These are phyloP conservation scores for Anthracocystis setariae DNA, from an alignment of 1,284 basidiomycete species.

Conservation along the genomic window DNA sequence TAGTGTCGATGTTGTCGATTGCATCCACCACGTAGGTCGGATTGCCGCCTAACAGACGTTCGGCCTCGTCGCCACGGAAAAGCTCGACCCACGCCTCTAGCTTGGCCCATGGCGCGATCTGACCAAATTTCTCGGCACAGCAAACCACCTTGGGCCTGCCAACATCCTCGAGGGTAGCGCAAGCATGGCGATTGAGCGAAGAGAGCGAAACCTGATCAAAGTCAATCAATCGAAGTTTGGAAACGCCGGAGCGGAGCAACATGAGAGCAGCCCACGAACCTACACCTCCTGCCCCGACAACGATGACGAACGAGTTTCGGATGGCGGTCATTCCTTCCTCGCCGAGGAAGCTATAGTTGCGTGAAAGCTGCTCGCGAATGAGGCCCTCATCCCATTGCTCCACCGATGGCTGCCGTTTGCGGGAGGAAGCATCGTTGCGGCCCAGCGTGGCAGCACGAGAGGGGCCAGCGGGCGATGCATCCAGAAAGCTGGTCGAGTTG, in stretches of 20 bases:
- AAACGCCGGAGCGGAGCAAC: slow-evolving; percentile 70
- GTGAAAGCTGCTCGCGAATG: slow-evolving; percentile 76
- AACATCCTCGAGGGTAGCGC: slow-evolving; percentile 88
- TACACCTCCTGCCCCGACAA: slow-evolving; percentile 95
- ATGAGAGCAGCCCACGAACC: slow-evolving; percentile 95
- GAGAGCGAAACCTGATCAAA: slow-evolving; percentile 70
- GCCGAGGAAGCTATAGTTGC: slow-evolving; percentile 95
- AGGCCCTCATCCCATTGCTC: slow-evolving; percentile 66
- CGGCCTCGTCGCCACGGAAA: slow-evolving; percentile 43
- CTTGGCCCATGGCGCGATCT: slow-evolving; percentile 76
- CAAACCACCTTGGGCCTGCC: slow-evolving; percentile 90
- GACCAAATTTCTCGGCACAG: slow-evolving; percentile 78
- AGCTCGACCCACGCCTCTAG: slow-evolving; percentile 71
- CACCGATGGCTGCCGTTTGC: slow-evolving; percentile 31
- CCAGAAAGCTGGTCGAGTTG: slow-evolving; percentile 35
- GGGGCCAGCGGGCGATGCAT: slow-evolving; percentile 26
- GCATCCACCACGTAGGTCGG: slow-evolving; percentile 65
- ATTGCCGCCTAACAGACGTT: slow-evolving; percentile 45
- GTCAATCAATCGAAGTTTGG: slow-evolving; percentile 63
- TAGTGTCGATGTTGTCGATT: slow-evolving; percentile 97
- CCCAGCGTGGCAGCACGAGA: slow-evolving; percentile 25
- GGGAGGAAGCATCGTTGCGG: slow-evolving; percentile 12
- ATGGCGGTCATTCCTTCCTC: slow-evolving; percentile 87
- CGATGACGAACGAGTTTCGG: slow-evolving; percentile 80
- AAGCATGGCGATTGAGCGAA: slow-evolving; percentile 79